Percentiles rank a stretch among this genome's conserved stretches.
Evolutionary conservation across 2,329 filamentous ascomycete species (phyloP).

Genomic region (Periconia digitata): DNA sequence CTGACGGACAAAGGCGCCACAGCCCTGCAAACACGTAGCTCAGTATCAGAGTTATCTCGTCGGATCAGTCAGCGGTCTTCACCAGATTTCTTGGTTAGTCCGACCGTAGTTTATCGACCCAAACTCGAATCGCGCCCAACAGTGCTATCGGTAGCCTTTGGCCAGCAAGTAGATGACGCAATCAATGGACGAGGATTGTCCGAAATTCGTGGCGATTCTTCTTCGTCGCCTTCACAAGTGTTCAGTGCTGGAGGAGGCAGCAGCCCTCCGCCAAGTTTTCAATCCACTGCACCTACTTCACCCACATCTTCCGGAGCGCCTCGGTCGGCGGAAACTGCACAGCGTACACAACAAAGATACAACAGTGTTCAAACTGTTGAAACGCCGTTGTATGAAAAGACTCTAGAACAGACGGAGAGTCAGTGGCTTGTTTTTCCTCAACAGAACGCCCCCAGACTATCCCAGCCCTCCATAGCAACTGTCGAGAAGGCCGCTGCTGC

Average conservation of each 20-base stretch:
- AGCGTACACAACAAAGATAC: conserved; percentile 19
- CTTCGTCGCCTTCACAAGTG: conserved; percentile 27
- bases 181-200: conserved; percentile 7
- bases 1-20: conserved; percentile 11
- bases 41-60: conserved; percentile 30
- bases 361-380: conserved; percentile 12
- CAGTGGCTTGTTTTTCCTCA: conserved; percentile 36
- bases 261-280: conserved; percentile 23
- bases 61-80: conserved; percentile 32
- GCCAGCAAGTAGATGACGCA: conserved; percentile 6
- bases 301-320: conserved; percentile 35
- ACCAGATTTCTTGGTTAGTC: conserved; percentile 26
- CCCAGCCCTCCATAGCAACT: conserved; percentile 55
- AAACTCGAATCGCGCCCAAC: conserved; percentile 32
- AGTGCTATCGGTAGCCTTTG: conserved; percentile 16
- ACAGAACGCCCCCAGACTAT: conserved; percentile 33
- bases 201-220: conserved; percentile 15
- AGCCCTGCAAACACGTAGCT: conserved; percentile 26
- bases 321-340: conserved; percentile 31
- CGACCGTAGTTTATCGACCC: conserved; percentile 36
- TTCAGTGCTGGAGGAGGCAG: conserved; percentile 33
- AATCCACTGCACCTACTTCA: conserved; percentile 40
- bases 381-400: conserved; percentile 18
- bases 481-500: conserved; percentile 78
- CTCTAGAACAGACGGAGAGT: conserved; percentile 15